These are phyloP conservation scores for Talaromyces sp. DNA, from an alignment of 2,329 filamentous ascomycete species.

Conservation along the genomic window DNA sequence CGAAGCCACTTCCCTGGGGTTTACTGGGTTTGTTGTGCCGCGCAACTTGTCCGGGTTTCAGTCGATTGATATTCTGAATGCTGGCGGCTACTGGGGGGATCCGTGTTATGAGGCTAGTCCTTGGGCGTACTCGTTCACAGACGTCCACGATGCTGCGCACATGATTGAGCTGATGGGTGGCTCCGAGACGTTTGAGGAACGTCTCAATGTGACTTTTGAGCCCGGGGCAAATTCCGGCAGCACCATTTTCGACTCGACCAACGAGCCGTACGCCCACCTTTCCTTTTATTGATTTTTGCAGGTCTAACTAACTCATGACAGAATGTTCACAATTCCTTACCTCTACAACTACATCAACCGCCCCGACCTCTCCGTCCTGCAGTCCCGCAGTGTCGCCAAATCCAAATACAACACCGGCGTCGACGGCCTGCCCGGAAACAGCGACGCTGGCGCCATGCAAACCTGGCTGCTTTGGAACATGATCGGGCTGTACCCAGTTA, in stretches of 20 bases:
- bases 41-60: conserved; percentile 62
- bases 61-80: conserved; percentile 62
- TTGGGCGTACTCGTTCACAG: conserved; percentile 71
- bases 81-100: conserved; percentile 56
- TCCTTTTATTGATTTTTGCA: not conserved
- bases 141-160: conserved; percentile 59
- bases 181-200: conserved; percentile 21
- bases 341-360: conserved; percentile 62
- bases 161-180: conserved; percentile 55
- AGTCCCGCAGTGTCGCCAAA: conserved; percentile 57
- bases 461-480: conserved; percentile 57
- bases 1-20: conserved; percentile 56
- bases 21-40: conserved; percentile 66
- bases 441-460: conserved; percentile 62
- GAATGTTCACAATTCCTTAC: conserved; percentile 44
- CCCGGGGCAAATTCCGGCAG: conserved; percentile 21
- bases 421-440: conserved; percentile 57
- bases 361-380: conserved; percentile 41
- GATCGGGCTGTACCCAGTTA: conserved; percentile 55
- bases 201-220: conserved; percentile 57
- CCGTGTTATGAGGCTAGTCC: conserved; percentile 68
- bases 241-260: conserved; percentile 60
- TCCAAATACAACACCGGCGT: conserved; percentile 51
- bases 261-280: conserved; percentile 53
- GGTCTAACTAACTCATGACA: not conserved